These are phyloP conservation scores for Candida glucosophila DNA, from an alignment of 1,139 yeast genomes.

Conservation along the genomic window DNA sequence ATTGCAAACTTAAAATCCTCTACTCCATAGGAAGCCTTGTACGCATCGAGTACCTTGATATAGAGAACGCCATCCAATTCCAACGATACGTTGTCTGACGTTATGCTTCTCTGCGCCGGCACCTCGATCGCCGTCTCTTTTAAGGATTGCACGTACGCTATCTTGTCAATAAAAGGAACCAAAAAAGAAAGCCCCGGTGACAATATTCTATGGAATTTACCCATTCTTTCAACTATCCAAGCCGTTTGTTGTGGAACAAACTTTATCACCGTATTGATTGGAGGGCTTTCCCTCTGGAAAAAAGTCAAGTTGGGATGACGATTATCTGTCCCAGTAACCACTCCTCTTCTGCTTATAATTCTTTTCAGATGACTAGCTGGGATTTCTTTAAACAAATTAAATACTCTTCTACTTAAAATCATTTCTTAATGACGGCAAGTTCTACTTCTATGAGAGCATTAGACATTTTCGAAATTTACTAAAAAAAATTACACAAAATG, in stretches of 20 bases:
- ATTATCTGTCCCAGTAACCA: slow-evolving; percentile 1
- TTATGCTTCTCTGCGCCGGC: slow-evolving; percentile 78
- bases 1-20: slow-evolving; percentile 85
- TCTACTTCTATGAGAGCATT: slow-evolving; percentile 3
- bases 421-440: no score
- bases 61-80: slow-evolving; percentile 81
- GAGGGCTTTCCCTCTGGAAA: slow-evolving; percentile 61
- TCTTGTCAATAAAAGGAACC: slow-evolving; percentile 64
- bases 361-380: no score
- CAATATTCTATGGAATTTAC: slow-evolving; percentile 66
- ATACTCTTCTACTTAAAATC: no score
- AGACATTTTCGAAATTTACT: not conserved
- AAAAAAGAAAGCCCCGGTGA: slow-evolving; percentile 74
- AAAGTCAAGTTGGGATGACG: slow-evolving; percentile 32
- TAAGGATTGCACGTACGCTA: slow-evolving; percentile 72
- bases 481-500: slow-evolving; percentile 2
- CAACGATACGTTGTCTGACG: slow-evolving; percentile 77
- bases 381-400: no score
- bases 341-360: slow-evolving; percentile 2
- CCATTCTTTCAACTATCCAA: slow-evolving; percentile 90
- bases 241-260: slow-evolving; percentile 91
- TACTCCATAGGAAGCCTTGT: slow-evolving; percentile 81
- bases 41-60: slow-evolving; percentile 71
- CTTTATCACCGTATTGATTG: slow-evolving; percentile 63
- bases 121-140: slow-evolving; percentile 81